Base-by-base conservation (phyloP, 176 grass and related monocot species). In the Aegilops longissima region DNA sequence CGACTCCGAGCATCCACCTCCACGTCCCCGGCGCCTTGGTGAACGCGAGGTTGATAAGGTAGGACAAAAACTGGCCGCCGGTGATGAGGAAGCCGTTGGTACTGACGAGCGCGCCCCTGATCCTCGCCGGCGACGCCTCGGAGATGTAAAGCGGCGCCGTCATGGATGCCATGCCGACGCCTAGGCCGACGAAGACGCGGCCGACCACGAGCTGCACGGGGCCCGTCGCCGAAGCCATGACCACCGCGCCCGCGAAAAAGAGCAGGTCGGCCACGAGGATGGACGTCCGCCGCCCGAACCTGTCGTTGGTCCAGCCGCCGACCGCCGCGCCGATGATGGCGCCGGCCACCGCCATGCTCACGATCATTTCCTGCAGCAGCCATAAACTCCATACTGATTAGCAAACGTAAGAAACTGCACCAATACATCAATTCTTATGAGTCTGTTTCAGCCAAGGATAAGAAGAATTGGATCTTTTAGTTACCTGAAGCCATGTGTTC, bases 161-260 rank as follows among this genome's bases (percentile, higher is more conserved):
- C 95, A 97, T 97, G 16, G 95, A 94, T 12, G 90, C 95, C 95
- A 94, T 94, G 61, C 95, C 95, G n/a, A 97, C 95, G 67, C 92
- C 92, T 36, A 97, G 75, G 34, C 95, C 92, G 12, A 94, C 95
- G 65, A 97, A 82, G 34, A 93, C 89, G 77, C 95, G 90, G 27
- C 92, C 95, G 5, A 84, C 52, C 4, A 94, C 90, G 16, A 97
- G 83, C 80, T 91, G 70, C 40, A 42, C 39, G 3, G 92, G 95
- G 62, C 86, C 65, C 54, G 4, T 80, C 3, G 90, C 86, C 14
- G 88, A 82, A 6, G 95, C 90, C 95, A 97, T 97, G 31, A 97
- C 42, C 82, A 61, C 92, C 39, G 95, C 92, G 29, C 95, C 95
- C 13, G 29, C 82, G 70, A 97, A 94, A 88, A 97, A 97, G 81